A percentile compares a stretch with the other conserved stretches of the same genome.
phyloP scores from a whole-genome alignment of 2,329 filamentous ascomycete genomes.

The Didymella exigua region DNA sequence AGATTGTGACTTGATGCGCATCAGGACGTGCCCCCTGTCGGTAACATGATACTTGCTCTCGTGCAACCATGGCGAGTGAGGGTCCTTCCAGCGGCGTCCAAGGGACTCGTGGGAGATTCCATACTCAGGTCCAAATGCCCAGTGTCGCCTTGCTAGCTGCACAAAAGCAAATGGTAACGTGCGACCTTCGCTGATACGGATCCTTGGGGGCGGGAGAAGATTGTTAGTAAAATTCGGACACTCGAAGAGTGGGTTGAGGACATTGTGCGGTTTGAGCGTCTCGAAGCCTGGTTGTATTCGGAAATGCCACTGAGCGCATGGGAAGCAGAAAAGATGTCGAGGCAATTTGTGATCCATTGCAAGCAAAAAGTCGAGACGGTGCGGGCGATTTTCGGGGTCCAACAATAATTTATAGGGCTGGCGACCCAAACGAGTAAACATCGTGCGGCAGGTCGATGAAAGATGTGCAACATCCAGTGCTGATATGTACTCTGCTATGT shows the following conservation, averaged over 20 bases:
- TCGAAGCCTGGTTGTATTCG: conserved; percentile 61
- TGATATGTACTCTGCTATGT: conserved; percentile 33
- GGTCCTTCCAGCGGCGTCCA: conserved; percentile 60
- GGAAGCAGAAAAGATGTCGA: conserved; percentile 64
- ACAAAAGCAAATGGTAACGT: conserved; percentile 64
- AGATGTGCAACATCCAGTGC: conserved; percentile 37
- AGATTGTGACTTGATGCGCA: conserved; percentile 62
- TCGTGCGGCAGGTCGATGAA: conserved; percentile 37
- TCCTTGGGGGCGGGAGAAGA: conserved; percentile 58
- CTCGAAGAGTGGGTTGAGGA: conserved; percentile 62
- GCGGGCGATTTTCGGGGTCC: conserved; percentile 51
- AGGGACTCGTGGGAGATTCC: conserved; percentile 47
- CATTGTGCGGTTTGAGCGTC: conserved; percentile 58
- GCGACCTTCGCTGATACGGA: conserved; percentile 57
- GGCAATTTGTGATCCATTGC: conserved; percentile 59
- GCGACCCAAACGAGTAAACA: conserved; percentile 32
- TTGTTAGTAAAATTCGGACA: conserved; percentile 61
- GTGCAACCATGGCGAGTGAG: conserved; percentile 59
- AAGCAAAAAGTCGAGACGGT: conserved; percentile 59
- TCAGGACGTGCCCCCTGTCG: conserved; percentile 60
- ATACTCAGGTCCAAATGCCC: conserved; percentile 53
- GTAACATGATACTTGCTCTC: conserved; percentile 59
- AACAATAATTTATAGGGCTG: conserved; percentile 30
- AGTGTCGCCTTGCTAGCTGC: conserved; percentile 60
- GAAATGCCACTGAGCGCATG: conserved; percentile 61